Conservation (phyloP, 306 rosid species). For the Vigna nakashimae region DNA sequence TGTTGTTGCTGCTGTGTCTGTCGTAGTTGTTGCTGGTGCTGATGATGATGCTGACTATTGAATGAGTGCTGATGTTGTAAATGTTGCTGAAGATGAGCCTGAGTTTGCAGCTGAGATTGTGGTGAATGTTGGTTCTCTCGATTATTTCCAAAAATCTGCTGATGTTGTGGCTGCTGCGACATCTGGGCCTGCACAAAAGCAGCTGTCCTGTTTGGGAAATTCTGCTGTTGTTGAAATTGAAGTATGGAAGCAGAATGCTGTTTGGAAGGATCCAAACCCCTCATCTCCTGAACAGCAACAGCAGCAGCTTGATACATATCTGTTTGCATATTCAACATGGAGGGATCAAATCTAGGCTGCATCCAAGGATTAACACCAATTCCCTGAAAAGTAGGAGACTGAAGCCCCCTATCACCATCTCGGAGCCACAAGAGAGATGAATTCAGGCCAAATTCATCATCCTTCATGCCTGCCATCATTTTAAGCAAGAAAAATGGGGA, state of each 20-base stretch:
- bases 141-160: slow-evolving; percentile 67
- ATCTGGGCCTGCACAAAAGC: slow-evolving; percentile 79
- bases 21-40: slow-evolving; percentile 58
- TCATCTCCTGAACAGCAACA: slow-evolving; percentile 92
- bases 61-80: slow-evolving; percentile 70
- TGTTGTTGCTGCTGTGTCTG: slow-evolving; percentile 49
- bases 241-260: slow-evolving; percentile 65
- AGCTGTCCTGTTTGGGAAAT: slow-evolving; percentile 68
- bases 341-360: slow-evolving; percentile 86
- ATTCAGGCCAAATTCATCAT: slow-evolving; percentile 77
- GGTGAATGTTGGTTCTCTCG: slow-evolving; percentile 66
- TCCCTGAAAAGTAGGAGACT: slow-evolving; percentile 80
- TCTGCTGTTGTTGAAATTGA: slow-evolving; percentile 85
- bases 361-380: slow-evolving; percentile 88
- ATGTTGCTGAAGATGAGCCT: slow-evolving; percentile 69
- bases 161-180: slow-evolving; percentile 80
- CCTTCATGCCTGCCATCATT: slow-evolving; percentile 76
- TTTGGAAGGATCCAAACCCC: slow-evolving; percentile 78
- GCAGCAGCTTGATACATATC: slow-evolving; percentile 94
- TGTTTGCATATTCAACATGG: slow-evolving; percentile 79
- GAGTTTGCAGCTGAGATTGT: slow-evolving; percentile 60
- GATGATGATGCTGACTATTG: slow-evolving; percentile 54
- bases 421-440: slow-evolving; percentile 87
- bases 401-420: slow-evolving; percentile 80
- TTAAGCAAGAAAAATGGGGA: slow-evolving; percentile 18